Evolutionary conservation across 2,329 filamentous ascomycete genomes (phyloP).

Genomic region (Aspergillus novoparasiticus): DNA sequence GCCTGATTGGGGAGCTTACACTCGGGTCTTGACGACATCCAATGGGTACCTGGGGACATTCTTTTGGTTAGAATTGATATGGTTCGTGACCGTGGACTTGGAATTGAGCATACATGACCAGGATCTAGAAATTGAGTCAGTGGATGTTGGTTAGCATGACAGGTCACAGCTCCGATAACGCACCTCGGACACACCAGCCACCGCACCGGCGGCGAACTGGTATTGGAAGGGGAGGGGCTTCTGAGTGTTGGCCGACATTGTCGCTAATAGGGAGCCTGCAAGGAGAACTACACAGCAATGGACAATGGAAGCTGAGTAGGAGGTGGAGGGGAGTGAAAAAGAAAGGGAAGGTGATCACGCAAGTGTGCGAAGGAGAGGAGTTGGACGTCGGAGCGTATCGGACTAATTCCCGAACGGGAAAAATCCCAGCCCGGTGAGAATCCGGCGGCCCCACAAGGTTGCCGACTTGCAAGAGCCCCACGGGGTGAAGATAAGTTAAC

Average conservation of each 20-base stretch:
- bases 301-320: not conserved
- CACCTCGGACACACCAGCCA: conserved; percentile 97
- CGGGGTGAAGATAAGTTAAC: not conserved
- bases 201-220: conserved; percentile 94
- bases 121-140: conserved; percentile 60
- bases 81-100: not conserved
- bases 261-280: conserved; percentile 29
- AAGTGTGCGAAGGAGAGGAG: not conserved
- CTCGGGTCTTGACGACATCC: conserved; percentile 97
- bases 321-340: conserved; percentile 7
- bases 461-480: conserved; percentile 4
- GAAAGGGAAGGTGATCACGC: conserved; percentile 11
- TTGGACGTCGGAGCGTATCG: conserved; percentile 9
- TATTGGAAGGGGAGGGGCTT: conserved; percentile 89
- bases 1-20: conserved; percentile 59
- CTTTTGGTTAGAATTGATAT: not conserved
- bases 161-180: conserved; percentile 37
- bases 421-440: conserved; percentile 3
- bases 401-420: conserved; percentile 14
- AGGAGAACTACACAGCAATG: conserved; percentile 6
- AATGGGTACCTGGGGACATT: conserved; percentile 78
- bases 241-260: conserved; percentile 61
- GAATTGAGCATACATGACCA: conserved; percentile 70
- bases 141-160: not conserved
- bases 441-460: conserved; percentile 4